These are phyloP conservation scores for Lotus japonicus DNA, from an alignment of 306 rosid species.

Conservation along the genomic window DNA sequence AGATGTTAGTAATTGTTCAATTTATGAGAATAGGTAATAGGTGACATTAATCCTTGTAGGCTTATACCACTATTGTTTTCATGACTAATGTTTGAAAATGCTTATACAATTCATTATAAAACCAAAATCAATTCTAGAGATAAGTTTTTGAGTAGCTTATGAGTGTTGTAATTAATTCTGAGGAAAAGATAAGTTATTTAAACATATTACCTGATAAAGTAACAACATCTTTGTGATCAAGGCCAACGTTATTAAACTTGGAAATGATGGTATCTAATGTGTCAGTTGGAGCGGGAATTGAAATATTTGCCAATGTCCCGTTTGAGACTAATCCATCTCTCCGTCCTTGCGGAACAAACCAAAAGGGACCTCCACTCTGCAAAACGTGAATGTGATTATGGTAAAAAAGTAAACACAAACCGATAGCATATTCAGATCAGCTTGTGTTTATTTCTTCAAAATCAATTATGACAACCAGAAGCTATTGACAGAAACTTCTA, in stretches of 20 bases:
- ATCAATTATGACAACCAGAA: too few species aligned
- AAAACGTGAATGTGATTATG: constrained; percentile 7
- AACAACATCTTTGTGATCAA: constrained; percentile 45
- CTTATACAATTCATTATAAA: too few species aligned
- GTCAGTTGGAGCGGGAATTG: constrained; percentile 61
- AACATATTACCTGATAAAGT: constrained; percentile 68
- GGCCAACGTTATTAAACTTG: constrained; percentile 53
- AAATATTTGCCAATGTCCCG: constrained; percentile 31
- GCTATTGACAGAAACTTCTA: too few species aligned
- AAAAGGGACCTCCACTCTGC: constrained; percentile 69
- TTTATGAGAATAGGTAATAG: neutral
- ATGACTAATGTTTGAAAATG: too few species aligned
- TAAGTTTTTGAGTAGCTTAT: too few species aligned
- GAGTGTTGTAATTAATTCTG: too few species aligned
- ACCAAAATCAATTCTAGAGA: too few species aligned
- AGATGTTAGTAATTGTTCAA: neutral
- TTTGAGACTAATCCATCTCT: constrained; percentile 66
- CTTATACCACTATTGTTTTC: too few species aligned
- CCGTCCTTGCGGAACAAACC: constrained; percentile 64
- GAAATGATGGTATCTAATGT: constrained; percentile 20
- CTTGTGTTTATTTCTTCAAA: too few species aligned
- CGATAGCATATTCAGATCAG: neutral
- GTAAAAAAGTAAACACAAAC: neutral
- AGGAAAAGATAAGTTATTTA: too few species aligned
- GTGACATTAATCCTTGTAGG: neutral